Percentiles rank a stretch among this genome's conserved stretches.
Conservation (phyloP, 2,329 filamentous ascomycete genomes). For the Coniochaeta sp. region DNA sequence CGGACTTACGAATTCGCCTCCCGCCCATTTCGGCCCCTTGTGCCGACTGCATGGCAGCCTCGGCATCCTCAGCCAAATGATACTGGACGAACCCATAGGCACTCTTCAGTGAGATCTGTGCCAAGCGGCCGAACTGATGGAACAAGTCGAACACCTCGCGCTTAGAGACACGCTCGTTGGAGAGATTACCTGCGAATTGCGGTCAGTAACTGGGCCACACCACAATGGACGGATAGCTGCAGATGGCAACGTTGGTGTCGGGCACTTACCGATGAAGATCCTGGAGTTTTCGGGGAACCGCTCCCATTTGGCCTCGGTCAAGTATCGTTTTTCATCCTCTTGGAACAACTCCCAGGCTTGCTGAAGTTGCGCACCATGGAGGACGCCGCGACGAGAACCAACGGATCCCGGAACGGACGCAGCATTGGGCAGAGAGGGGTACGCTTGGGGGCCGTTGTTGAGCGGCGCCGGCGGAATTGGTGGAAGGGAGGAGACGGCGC, state of each 20-base stretch:
- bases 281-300: slow-evolving; percentile 70
- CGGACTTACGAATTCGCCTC: slow-evolving; percentile 80
- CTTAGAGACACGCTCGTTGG: slow-evolving; percentile 88
- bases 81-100: slow-evolving; percentile 98
- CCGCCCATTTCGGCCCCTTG: slow-evolving; percentile 78
- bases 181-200: slow-evolving; percentile 67
- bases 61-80: slow-evolving; percentile 67
- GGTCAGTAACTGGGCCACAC: slow-evolving; percentile 2
- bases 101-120: slow-evolving; percentile 93
- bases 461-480: slow-evolving; percentile 10
- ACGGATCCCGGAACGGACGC: neutral
- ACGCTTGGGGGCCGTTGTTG: slow-evolving; percentile 6
- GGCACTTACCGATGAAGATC: slow-evolving; percentile 67
- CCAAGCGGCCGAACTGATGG: slow-evolving; percentile 74
- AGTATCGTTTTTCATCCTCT: slow-evolving; percentile 65
- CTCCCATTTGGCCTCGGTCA: slow-evolving; percentile 74
- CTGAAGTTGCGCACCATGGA: slow-evolving; percentile 35
- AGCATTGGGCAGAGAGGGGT: slow-evolving; percentile 7
- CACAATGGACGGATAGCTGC: slow-evolving; percentile 8
- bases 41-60: slow-evolving; percentile 65
- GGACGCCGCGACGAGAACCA: slow-evolving; percentile 1
- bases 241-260: slow-evolving; percentile 8
- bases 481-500: slow-evolving; percentile 13
- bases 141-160: slow-evolving; percentile 91
- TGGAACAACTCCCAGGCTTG: slow-evolving; percentile 67